Conservation (phyloP, 177 flowering plant species). For the Telopea speciosissima region DNA sequence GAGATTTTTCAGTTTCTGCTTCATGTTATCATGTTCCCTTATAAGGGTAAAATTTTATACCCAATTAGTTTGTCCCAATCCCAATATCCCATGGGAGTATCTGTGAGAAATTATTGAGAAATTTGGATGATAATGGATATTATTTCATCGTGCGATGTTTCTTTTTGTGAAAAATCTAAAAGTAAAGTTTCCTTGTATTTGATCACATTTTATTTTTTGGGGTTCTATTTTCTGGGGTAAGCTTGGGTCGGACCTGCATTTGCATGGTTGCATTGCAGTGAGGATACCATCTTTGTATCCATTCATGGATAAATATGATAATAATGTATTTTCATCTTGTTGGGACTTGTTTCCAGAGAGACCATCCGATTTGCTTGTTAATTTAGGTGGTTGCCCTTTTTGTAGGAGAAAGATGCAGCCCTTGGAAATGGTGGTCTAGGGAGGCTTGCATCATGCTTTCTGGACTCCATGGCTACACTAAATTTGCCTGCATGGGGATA, state of each 20-base stretch:
- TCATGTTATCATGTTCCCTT: not conserved
- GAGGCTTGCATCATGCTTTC: conserved; percentile 95
- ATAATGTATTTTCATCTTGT: not conserved
- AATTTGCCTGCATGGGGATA: conserved; percentile 99
- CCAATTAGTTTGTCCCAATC: conserved; percentile 1
- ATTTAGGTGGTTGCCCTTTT: conserved; percentile 2
- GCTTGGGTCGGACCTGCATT: not conserved
- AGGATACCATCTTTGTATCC: not conserved
- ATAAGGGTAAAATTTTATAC: not conserved
- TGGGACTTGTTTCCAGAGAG: not conserved
- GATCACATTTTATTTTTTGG: not conserved
- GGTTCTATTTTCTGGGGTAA: too few relatives aligned
- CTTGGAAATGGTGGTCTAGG: conserved; percentile 99
- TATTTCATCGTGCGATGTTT: not conserved
- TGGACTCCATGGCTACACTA: conserved; percentile 94
- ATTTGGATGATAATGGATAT: not conserved
- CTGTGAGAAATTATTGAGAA: not conserved
- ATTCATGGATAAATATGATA: too few relatives aligned
- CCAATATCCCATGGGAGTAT: not conserved
- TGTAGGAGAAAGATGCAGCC: conserved; percentile 96
- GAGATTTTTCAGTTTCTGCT: not conserved
- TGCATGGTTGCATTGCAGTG: not conserved
- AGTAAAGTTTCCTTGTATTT: not conserved
- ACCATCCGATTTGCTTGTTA: not conserved
- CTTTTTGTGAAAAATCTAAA: not conserved